Percentiles rank a stretch among this genome's conserved stretches.
Evolutionary conservation across 1,139 yeast genomes (phyloP).

Genomic region (Scheffersomyces stambukii): DNA sequence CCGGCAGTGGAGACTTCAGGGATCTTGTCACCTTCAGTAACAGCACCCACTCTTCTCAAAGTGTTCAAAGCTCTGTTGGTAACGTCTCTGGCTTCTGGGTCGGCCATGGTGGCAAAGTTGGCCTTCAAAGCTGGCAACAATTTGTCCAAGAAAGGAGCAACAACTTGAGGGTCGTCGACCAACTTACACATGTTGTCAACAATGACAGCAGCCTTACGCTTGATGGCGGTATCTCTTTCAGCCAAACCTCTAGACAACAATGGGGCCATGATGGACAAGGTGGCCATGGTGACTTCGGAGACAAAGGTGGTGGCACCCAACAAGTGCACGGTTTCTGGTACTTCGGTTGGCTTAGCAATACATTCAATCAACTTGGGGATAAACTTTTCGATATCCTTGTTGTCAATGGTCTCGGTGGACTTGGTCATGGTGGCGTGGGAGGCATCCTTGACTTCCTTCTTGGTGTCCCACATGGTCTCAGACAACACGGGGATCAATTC

Average conservation of each 20-base stretch:
- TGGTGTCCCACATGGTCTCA: conserved; percentile 99
- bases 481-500: conserved; percentile 97
- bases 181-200: conserved; percentile 99
- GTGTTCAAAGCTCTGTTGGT: conserved; percentile 96
- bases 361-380: conserved; percentile 96
- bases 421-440: conserved; percentile 94
- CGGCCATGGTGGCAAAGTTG: conserved; percentile 95
- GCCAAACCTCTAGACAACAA: conserved; percentile 98
- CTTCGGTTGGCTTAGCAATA: conserved; percentile 94
- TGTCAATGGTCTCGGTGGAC: conserved; percentile 96
- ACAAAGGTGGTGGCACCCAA: conserved; percentile 99
- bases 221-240: conserved; percentile 98
- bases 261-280: conserved; percentile 99
- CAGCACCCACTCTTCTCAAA: conserved; percentile 97
- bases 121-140: conserved; percentile 94
- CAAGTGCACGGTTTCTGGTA: conserved; percentile 97
- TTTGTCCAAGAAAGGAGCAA: conserved; percentile 96
- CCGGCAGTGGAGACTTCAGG: conserved; percentile 99
- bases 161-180: conserved; percentile 99
- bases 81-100: conserved; percentile 99
- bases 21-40: conserved; percentile 79
- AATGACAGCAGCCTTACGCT: conserved; percentile 99
- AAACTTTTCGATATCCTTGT: conserved; percentile 99
- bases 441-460: conserved; percentile 94
- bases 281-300: conserved; percentile 99